Evolutionary conservation across 495 filamentous ascomycete genomes (phyloP).

Genomic region (Tuber aestivum): DNA sequence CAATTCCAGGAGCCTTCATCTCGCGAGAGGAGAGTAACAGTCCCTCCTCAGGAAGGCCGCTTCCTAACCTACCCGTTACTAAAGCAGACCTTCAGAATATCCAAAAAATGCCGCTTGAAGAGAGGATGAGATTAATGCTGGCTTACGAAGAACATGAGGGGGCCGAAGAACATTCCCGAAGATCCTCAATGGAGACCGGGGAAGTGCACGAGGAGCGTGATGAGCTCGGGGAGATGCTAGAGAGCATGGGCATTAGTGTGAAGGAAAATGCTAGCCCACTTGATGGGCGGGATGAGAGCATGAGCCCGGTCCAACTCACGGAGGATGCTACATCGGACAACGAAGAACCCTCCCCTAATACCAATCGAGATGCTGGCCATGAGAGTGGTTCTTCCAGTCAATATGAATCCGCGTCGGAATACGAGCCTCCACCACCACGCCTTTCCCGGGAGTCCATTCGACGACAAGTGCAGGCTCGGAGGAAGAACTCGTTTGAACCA

Average conservation of each 20-base stretch:
- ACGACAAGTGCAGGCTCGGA: conserved; percentile 75
- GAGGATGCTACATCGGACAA: conserved; percentile 50
- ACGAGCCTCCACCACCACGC: conserved; percentile 59
- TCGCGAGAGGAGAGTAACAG: conserved; percentile 45
- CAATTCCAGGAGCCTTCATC: conserved; percentile 34
- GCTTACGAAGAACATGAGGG: conserved; percentile 55
- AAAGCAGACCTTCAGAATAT: conserved; percentile 46
- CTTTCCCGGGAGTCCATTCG: conserved; percentile 93
- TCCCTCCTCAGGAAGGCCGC: conserved; percentile 41
- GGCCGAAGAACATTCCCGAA: conserved; percentile 59
- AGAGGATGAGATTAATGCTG: conserved; percentile 52
- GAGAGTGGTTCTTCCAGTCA: conserved; percentile 35
- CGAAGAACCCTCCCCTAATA: conserved; percentile 42
- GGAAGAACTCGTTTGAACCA: conserved; percentile 45
- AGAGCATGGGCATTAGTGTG: conserved; percentile 53
- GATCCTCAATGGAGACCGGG: conserved; percentile 58
- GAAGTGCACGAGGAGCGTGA: conserved; percentile 60
- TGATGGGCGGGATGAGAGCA: conserved; percentile 53
- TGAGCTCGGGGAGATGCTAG: conserved; percentile 34
- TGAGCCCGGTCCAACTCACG: conserved; percentile 45
- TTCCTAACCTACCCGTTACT: conserved; percentile 41
- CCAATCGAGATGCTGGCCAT: conserved; percentile 25
- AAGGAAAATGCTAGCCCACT: conserved; percentile 49
- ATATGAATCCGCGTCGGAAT: conserved; percentile 46
- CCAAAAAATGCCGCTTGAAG: conserved; percentile 42